phyloP scores from a whole-genome alignment of 345 rosid genomes.

The Nephelium lappaceum region DNA sequence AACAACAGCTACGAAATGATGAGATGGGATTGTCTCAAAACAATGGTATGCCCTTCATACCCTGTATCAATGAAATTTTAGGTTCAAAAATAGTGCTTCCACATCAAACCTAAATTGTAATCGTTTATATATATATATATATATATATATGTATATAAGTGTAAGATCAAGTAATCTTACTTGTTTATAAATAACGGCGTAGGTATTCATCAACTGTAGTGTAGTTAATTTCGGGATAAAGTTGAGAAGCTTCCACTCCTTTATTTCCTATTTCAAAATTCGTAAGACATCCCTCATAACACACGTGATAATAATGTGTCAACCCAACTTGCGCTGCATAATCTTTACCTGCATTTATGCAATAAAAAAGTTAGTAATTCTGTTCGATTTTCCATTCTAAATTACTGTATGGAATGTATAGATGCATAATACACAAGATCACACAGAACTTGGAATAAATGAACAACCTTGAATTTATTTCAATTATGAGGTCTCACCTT shows the following conservation, averaged over 20 bases:
- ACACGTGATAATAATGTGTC: conserved; percentile 81
- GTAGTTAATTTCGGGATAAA: conserved; percentile 75
- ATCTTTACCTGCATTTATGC: conserved; percentile 41
- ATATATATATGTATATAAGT: no score
- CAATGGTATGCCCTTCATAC: no score
- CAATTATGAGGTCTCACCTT: conserved; percentile 35
- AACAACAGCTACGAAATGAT: no score
- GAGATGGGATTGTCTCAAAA: no score
- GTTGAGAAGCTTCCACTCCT: conserved; percentile 67
- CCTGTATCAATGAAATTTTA: no score
- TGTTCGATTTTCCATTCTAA: no score
- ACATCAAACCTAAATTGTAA: no score
- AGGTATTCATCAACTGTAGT: conserved; percentile 67
- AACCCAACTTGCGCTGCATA: conserved; percentile 55
- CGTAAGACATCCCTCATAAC: conserved; percentile 73
- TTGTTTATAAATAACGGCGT: conserved; percentile 31
- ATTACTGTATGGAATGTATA: no score
- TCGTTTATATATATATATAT: no score
- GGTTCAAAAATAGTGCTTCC: no score
- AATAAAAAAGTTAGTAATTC: neutral
- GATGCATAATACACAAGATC: no score
- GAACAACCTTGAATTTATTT: neutral
- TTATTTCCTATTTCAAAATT: conserved; percentile 62
- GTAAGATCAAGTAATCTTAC: neutral
- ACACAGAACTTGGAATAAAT: no score